These are phyloP conservation scores for Globisporangium nodosum DNA, from an alignment of 352 stramenopile genomes.

Conservation along the genomic window DNA sequence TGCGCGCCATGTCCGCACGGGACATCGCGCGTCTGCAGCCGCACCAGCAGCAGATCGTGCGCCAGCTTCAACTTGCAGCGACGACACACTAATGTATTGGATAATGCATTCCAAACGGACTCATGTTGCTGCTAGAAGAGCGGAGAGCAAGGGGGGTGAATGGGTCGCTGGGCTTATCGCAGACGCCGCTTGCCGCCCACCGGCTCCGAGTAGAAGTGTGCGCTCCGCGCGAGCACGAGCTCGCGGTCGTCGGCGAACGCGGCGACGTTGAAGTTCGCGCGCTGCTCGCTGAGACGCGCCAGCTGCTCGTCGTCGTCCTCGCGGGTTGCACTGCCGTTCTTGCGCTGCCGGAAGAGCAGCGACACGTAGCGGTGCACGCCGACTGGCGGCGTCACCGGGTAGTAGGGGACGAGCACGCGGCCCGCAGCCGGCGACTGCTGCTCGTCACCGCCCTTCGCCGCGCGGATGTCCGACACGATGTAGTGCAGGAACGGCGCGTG, in stretches of 20 bases:
- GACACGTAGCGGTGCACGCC: slow-evolving; percentile 58
- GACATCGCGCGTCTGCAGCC: slow-evolving; percentile 30
- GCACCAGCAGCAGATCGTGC: slow-evolving; percentile 36
- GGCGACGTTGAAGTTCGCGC: slow-evolving; percentile 43
- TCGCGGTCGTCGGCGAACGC: slow-evolving; percentile 26
- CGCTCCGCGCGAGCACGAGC: slow-evolving; percentile 24
- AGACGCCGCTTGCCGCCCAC: neutral
- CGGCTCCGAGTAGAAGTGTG: slow-evolving; percentile 43
- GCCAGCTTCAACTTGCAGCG: slow-evolving; percentile 17
- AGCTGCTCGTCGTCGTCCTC: slow-evolving; percentile 5
- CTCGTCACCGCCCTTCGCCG: neutral
- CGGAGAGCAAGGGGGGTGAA: neutral
- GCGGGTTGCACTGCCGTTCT: neutral
- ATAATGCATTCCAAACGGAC: neutral
- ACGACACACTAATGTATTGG: neutral
- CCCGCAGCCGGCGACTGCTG: slow-evolving; percentile 6
- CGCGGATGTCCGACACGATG: slow-evolving; percentile 34
- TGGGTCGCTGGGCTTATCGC: neutral
- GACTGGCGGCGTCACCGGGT: slow-evolving; percentile 40
- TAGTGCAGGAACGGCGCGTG: slow-evolving; percentile 72
- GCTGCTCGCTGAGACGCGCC: slow-evolving; percentile 21
- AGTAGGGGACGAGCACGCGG: slow-evolving; percentile 44
- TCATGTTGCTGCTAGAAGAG: neutral
- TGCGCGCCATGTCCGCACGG: slow-evolving; percentile 22
- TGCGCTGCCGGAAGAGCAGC: slow-evolving; percentile 36